A percentile compares a stretch with the other conserved stretches of the same genome.
phyloP scores from a whole-genome alignment of 768 basidiomycete genomes.

The Lactifluus pinguis region DNA sequence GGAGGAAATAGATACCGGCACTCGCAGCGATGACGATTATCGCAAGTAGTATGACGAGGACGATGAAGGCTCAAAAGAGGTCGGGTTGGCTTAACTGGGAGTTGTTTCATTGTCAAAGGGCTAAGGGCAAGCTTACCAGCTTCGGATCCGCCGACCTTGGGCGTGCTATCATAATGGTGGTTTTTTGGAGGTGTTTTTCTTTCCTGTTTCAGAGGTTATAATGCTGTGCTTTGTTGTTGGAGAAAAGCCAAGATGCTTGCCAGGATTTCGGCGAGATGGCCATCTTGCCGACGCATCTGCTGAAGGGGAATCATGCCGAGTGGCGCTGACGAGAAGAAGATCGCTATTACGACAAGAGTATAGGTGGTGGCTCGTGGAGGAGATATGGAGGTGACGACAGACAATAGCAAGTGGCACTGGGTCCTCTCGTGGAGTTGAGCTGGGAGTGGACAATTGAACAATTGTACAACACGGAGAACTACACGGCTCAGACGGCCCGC shows the following conservation, averaged over 20 bases:
- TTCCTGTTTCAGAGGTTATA: neutral
- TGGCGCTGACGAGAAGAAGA: neutral
- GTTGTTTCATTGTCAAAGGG: neutral
- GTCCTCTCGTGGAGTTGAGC: neutral
- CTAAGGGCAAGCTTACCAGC: slow-evolving; percentile 5
- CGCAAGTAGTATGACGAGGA: slow-evolving; percentile 45
- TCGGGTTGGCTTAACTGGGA: neutral
- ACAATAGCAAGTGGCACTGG: neutral
- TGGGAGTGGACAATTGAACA: no score
- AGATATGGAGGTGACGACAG: neutral
- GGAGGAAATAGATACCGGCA: slow-evolving; percentile 46
- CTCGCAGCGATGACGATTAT: slow-evolving; percentile 46
- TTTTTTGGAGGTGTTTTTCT: neutral
- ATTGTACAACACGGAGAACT: no score
- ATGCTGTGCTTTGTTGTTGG: slow-evolving; percentile 1
- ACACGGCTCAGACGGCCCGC: neutral
- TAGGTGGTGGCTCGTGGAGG: neutral
- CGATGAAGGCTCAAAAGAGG: slow-evolving; percentile 39
- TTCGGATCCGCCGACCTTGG: slow-evolving; percentile 17
- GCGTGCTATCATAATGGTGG: neutral
- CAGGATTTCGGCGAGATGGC: neutral
- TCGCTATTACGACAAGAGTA: neutral
- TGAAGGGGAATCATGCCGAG: neutral
- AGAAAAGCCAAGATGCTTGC: neutral
- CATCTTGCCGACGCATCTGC: neutral